Conservation (phyloP, 768 basidiomycete species). For the Pleurotus tuber-regium region DNA sequence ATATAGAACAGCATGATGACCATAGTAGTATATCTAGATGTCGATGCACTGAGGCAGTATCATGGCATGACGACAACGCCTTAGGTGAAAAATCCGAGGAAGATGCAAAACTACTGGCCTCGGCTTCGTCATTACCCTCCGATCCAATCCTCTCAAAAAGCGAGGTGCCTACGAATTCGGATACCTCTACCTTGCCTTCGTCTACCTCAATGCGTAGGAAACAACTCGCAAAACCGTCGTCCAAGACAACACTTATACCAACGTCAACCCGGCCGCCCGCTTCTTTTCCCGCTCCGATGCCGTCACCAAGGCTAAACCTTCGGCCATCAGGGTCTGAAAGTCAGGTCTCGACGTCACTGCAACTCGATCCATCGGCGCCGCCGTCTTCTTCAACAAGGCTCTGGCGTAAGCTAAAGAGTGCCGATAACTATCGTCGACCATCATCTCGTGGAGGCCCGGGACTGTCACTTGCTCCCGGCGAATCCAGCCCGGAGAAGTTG, state of each 20-base stretch:
- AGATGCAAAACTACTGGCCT: not conserved
- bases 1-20: conserved; percentile 23
- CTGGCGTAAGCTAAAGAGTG: conserved; percentile 17
- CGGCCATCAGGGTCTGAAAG: not conserved
- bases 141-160: not conserved
- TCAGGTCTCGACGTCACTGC: not conserved
- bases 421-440: conserved; percentile 7
- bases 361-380: not conserved
- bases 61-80: not conserved
- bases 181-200: not conserved
- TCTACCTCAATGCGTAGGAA: not conserved
- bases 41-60: not conserved
- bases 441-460: conserved; percentile 3
- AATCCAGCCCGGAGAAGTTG: conserved; percentile 10
- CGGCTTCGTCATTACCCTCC: not conserved
- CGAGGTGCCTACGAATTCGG: not conserved
- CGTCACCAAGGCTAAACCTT: too few relatives aligned
- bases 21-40: not conserved
- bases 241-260: not conserved
- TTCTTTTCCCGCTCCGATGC: too few relatives aligned
- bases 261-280: not conserved
- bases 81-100: not conserved
- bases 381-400: conserved; percentile 1
- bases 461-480: conserved; percentile 3
- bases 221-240: not conserved